Evolutionary conservation across 768 basidiomycete species (phyloP).

Genomic region (Gloeopeniophorella convolvens): DNA sequence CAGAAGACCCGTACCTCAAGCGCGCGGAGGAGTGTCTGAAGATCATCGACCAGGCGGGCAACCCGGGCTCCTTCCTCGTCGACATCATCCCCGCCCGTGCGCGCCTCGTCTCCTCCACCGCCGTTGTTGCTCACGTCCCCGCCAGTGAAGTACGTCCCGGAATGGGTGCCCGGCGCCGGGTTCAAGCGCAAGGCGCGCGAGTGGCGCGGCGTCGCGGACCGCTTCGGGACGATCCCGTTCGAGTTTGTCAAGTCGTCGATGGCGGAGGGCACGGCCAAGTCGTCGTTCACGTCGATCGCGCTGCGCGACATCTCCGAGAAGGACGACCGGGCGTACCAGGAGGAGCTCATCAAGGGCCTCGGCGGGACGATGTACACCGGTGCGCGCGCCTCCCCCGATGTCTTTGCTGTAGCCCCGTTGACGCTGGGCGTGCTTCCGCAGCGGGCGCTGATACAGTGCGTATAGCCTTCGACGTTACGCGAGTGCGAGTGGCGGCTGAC

Average conservation of each 20-base stretch:
- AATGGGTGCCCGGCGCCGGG: constrained; percentile 24
- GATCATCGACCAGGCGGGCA: constrained; percentile 15
- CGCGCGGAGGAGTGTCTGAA: constrained; percentile 18
- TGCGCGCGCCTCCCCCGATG: background rate
- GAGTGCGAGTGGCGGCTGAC: no score
- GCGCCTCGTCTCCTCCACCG: background rate
- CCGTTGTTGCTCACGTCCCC: background rate
- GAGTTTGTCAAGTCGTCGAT: constrained; percentile 20
- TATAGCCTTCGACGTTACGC: no score
- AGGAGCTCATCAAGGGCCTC: constrained; percentile 21
- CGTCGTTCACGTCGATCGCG: constrained; percentile 18
- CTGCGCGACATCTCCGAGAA: constrained; percentile 17
- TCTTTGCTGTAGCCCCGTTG: background rate
- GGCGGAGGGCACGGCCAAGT: constrained; percentile 7
- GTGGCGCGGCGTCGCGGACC: constrained; percentile 19
- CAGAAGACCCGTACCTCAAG: constrained; percentile 19
- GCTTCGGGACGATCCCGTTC: constrained; percentile 19
- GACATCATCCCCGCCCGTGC: constrained; percentile 24
- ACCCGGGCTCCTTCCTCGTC: constrained; percentile 25
- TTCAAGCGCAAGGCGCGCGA: constrained; percentile 22
- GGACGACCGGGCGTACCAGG: constrained; percentile 19
- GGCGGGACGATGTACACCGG: constrained; percentile 17
- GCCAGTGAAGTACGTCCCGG: constrained; percentile 23
- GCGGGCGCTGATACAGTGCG: constrained; percentile 22
- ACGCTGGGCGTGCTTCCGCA: background rate